These are phyloP conservation scores for Cystobasidium onofrii DNA, from an alignment of 768 basidiomycete genomes.

Conservation along the genomic window DNA sequence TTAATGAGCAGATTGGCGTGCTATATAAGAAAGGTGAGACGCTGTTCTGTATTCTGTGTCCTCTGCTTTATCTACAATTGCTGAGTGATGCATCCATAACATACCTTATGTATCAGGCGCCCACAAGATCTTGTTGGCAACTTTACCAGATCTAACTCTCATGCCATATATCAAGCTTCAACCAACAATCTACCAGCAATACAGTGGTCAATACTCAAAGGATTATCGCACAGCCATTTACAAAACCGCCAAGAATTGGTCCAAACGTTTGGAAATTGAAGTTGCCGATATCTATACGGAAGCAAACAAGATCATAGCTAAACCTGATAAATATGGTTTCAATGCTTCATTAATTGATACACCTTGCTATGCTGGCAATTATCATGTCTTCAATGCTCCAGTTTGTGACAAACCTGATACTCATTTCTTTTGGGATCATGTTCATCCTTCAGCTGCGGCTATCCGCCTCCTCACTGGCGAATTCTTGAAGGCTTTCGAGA, in stretches of 20 bases:
- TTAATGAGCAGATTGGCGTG: not conserved
- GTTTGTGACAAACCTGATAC: not conserved
- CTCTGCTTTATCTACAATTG: not conserved
- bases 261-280: not conserved
- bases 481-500: not conserved
- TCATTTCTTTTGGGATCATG: not conserved
- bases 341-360: not conserved
- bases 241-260: not conserved
- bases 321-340: not conserved
- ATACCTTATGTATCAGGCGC: not conserved
- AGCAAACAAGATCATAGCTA: not conserved
- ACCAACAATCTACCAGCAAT: not conserved
- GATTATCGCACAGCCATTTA: not conserved
- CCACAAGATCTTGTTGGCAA: not conserved
- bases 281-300: not conserved
- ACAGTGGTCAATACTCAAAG: not conserved
- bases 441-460: not conserved
- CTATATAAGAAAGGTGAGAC: conserved; percentile 3
- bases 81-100: not conserved
- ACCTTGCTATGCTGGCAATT: not conserved
- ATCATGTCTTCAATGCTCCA: not conserved
- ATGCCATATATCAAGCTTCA: not conserved
- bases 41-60: not conserved
- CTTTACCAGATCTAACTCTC: not conserved
- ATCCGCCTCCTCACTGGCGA: not conserved